phyloP scores from a whole-genome alignment of 2,329 filamentous ascomycete genomes.

The Fusarium ramigenum region DNA sequence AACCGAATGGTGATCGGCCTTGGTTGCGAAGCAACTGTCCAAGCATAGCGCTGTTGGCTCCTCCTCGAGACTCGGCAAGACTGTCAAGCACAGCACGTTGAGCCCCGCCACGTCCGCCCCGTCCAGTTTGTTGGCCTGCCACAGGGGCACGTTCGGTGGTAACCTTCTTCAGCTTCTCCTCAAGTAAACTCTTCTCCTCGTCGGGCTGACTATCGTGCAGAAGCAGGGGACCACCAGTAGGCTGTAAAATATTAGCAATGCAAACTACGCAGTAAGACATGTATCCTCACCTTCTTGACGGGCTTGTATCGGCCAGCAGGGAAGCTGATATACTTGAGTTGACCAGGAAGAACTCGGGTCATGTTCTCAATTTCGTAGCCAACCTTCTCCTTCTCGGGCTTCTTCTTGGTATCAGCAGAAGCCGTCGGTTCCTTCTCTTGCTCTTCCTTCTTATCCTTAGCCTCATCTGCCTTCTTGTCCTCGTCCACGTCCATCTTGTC shows the following conservation, averaged over 20 bases:
- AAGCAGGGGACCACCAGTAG: conserved; percentile 93
- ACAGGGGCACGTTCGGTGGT: conserved; percentile 70
- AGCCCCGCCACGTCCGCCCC: conserved; percentile 47
- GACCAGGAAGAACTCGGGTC: conserved; percentile 89
- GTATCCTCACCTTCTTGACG: conserved; percentile 76
- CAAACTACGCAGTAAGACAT: background rate
- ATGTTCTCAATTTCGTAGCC: conserved; percentile 98
- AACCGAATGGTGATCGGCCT: conserved; percentile 47
- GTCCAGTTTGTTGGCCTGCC: conserved; percentile 51
- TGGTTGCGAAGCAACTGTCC: conserved; percentile 56
- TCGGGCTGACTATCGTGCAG: conserved; percentile 84
- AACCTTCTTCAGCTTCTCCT: conserved; percentile 91
- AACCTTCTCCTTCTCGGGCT: conserved; percentile 93
- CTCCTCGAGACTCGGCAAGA: conserved; percentile 47
- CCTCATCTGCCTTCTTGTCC: conserved; percentile 62
- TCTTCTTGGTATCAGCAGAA: conserved; percentile 78
- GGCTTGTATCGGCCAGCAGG: conserved; percentile 90
- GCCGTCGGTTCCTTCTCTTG: conserved; percentile 67
- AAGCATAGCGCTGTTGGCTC: conserved; percentile 47
- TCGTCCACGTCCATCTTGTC: conserved; percentile 93
- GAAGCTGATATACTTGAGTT: conserved; percentile 97
- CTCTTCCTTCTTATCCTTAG: conserved; percentile 70
- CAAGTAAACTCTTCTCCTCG: conserved; percentile 82
- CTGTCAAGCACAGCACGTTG: conserved; percentile 50
- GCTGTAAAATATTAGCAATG: conserved; percentile 60